Evolutionary conservation across 768 basidiomycete genomes (phyloP).

Genomic region (Agrocybe pediades): DNA sequence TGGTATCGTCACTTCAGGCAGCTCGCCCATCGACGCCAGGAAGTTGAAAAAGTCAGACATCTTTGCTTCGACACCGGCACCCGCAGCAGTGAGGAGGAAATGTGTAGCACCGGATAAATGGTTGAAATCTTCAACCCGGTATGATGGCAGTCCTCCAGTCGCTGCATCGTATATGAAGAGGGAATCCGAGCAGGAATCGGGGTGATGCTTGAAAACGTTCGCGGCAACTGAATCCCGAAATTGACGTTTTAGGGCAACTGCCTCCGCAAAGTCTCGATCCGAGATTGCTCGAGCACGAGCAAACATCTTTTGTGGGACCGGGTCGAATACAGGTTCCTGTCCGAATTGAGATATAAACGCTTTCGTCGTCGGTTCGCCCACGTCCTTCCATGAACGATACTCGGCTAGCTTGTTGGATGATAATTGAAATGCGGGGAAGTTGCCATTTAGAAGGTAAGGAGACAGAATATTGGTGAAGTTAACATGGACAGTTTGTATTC

Average conservation of each 20-base stretch:
- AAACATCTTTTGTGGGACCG: slow-evolving; percentile 32
- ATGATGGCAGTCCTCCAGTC: slow-evolving; percentile 35
- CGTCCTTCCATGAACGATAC: slow-evolving; percentile 35
- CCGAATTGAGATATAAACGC: slow-evolving; percentile 22
- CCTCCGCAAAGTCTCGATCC: slow-evolving; percentile 25
- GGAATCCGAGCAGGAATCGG: slow-evolving; percentile 33
- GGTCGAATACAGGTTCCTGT: slow-evolving; percentile 30
- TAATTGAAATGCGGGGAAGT: slow-evolving; percentile 29
- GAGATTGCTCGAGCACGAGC: slow-evolving; percentile 24
- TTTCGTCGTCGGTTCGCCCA: slow-evolving; percentile 34
- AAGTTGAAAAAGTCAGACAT: slow-evolving; percentile 31
- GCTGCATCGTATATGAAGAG: slow-evolving; percentile 39
- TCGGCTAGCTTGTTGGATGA: slow-evolving; percentile 35
- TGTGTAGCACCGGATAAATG: slow-evolving; percentile 28
- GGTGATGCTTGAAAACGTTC: slow-evolving; percentile 29
- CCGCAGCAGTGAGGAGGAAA: slow-evolving; percentile 24
- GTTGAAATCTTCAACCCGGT: slow-evolving; percentile 36
- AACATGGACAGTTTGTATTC: slow-evolving; percentile 24
- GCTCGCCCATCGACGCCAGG: slow-evolving; percentile 37
- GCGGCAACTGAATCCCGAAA: slow-evolving; percentile 26
- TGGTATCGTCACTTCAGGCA: slow-evolving; percentile 38
- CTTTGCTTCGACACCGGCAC: slow-evolving; percentile 12
- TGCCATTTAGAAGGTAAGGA: slow-evolving; percentile 29
- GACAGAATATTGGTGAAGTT: slow-evolving; percentile 31
- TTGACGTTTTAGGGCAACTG: slow-evolving; percentile 25